Evolutionary conservation across 2,329 filamentous ascomycete species (phyloP), one percentile per base, ranked within the genome.

Genomic region (Xylaria sp.): DNA sequence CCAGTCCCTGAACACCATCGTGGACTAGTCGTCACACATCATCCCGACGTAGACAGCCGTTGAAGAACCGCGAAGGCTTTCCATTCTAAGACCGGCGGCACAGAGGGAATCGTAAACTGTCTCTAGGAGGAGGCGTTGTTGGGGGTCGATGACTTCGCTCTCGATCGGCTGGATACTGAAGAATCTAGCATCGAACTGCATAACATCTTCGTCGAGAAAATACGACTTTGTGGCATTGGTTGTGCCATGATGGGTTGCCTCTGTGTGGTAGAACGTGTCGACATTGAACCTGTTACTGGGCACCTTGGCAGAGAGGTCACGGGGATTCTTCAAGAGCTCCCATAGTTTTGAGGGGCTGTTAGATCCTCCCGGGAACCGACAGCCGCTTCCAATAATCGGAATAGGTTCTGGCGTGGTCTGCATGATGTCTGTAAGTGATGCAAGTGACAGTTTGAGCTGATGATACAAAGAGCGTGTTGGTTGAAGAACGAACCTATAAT

Each of bases 81-180:
- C 36, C 18, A 69, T 62, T 41, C 18, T n/a, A 3, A 57, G 20
- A 8, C 67, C 64, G 32, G 60, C 60, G 2, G 55, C 32, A 6
- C 53, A 58, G 1, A 67, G 43, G 3, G 63, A 52, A 13, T 70
- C 68, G 39, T 70, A 70, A 0, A 66, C 65, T 10, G 52, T 56
- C 56, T 70, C 68, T 7, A 70, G 20, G 1, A 70, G 65, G 10
- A 70, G n/a, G 3, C 68, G 58, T 28, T 70, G 68, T 18, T 70
- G 68, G 15, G 68, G 68, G 28, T 70, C 68, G 4, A 70, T 70
- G 10, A 62, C 65, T 25, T 67, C 59, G 5, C 25, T 41, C 34
- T 70, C 68, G 23, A 34, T n/a, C 15, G 61, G 18, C 57, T 56
- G 48, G 36, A 70, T 62, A 56, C 46, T 60, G 58, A 70, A 70